These are phyloP conservation scores for Lentinula guzmanii DNA, from an alignment of 768 basidiomycete genomes.

Conservation along the genomic window DNA sequence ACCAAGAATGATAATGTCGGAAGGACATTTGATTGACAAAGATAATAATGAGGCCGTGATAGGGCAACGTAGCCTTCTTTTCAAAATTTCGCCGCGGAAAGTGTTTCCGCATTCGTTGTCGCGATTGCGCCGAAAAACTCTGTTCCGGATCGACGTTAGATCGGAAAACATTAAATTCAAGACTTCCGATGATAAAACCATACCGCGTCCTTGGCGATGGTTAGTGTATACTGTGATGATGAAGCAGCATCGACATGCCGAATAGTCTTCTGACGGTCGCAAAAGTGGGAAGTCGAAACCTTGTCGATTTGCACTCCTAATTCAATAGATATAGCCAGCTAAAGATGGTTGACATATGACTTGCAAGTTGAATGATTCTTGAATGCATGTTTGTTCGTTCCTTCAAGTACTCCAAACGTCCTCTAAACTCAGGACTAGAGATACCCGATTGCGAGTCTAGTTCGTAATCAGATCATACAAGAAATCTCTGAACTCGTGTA, in stretches of 20 bases:
- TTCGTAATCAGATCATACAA: neutral
- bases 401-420: neutral
- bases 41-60: neutral
- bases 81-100: neutral
- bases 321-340: neutral
- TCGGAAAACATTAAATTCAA: neutral
- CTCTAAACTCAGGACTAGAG: neutral
- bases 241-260: neutral
- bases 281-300: neutral
- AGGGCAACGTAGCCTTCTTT: neutral
- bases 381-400: neutral
- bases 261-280: neutral
- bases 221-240: neutral
- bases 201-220: neutral
- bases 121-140: neutral
- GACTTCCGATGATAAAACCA: neutral
- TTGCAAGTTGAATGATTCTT: neutral
- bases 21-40: conserved; percentile 2
- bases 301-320: neutral
- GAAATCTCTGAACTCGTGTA: neutral
- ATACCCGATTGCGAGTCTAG: neutral
- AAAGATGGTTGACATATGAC: neutral
- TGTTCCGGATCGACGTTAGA: neutral
- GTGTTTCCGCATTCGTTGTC: neutral
- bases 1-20: neutral